A percentile compares a stretch with the other conserved stretches of the same genome.
Evolutionary conservation across 495 filamentous ascomycete species (phyloP).

Genomic region (Neurospora africana): DNA sequence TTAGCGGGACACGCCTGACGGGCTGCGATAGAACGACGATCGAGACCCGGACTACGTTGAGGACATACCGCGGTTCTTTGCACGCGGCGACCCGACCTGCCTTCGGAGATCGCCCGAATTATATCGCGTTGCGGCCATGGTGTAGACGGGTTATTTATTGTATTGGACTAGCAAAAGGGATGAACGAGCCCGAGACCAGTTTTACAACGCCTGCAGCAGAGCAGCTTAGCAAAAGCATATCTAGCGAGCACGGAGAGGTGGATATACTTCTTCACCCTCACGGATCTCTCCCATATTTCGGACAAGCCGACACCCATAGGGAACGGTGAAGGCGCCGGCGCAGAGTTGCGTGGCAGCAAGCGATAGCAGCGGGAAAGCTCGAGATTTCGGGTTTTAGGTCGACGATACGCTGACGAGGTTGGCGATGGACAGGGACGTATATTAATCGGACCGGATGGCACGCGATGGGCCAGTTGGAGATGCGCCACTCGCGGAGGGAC

Average conservation of each 20-base stretch:
- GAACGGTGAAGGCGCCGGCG: neutral
- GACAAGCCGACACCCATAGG: constrained; percentile 21
- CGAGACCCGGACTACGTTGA: neutral
- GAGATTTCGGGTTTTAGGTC: neutral
- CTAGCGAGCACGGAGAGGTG: neutral
- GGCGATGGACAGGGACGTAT: neutral
- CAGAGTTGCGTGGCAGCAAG: neutral
- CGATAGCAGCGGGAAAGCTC: neutral
- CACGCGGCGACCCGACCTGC: constrained; percentile 40
- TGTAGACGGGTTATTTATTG: constrained; percentile 2
- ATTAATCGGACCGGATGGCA: neutral
- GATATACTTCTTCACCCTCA: constrained; percentile 23
- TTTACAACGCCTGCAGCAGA: constrained; percentile 20
- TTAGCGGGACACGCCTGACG: constrained; percentile 4
- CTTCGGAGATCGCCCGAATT: constrained; percentile 33
- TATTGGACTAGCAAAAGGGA: constrained; percentile 9
- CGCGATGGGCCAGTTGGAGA: neutral
- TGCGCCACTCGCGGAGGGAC: neutral
- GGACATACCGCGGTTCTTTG: constrained; percentile 39
- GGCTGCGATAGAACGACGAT: constrained; percentile 1
- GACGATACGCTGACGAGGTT: neutral
- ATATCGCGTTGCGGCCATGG: constrained; percentile 37
- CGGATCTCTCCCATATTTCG: constrained; percentile 26
- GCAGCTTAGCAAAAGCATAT: constrained; percentile 1
- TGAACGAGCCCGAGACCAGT: constrained; percentile 12